phyloP scores from a whole-genome alignment of 106 monocot genomes.

The Phalaenopsis equestris region DNA sequence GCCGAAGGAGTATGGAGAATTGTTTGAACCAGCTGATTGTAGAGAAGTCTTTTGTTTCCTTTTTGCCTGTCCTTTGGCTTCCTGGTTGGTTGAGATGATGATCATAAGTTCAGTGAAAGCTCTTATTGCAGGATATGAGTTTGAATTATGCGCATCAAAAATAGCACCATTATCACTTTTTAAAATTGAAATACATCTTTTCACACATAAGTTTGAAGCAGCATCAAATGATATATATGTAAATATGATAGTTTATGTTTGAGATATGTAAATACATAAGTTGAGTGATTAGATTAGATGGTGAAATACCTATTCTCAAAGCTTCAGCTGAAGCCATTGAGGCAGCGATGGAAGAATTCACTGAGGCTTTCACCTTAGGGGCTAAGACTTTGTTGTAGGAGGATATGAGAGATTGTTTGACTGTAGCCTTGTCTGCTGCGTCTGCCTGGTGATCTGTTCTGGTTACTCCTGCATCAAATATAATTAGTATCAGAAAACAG shows the following conservation, averaged over 20 bases:
- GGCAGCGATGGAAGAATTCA: constrained; percentile 15
- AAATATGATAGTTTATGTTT: too few relatives aligned
- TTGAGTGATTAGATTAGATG: neutral
- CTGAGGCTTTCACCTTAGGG: constrained; percentile 37
- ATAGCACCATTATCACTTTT: too few relatives aligned
- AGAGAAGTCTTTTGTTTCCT: constrained; percentile 15
- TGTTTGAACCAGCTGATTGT: constrained; percentile 67
- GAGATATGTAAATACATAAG: too few relatives aligned
- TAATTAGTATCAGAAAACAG: too few relatives aligned
- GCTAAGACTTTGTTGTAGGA: constrained; percentile 59
- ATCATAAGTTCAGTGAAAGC: neutral
- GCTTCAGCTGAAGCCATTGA: constrained; percentile 12
- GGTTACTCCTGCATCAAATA: constrained; percentile 34
- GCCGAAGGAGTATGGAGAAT: constrained; percentile 65
- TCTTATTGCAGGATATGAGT: neutral
- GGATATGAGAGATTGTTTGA: constrained; percentile 47
- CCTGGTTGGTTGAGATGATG: constrained; percentile 1
- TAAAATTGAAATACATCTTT: too few relatives aligned
- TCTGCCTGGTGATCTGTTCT: constrained; percentile 21
- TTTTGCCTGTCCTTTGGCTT: neutral
- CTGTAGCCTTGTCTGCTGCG: constrained; percentile 38
- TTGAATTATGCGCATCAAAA: too few relatives aligned
- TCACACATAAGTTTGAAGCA: too few relatives aligned
- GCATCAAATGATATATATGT: too few relatives aligned
- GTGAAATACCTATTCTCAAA: neutral